Evolutionary conservation across 192 early-diverging fungal species (phyloP), one percentile per base, ranked within the genome.

Genomic region (Coemansia sp.): DNA sequence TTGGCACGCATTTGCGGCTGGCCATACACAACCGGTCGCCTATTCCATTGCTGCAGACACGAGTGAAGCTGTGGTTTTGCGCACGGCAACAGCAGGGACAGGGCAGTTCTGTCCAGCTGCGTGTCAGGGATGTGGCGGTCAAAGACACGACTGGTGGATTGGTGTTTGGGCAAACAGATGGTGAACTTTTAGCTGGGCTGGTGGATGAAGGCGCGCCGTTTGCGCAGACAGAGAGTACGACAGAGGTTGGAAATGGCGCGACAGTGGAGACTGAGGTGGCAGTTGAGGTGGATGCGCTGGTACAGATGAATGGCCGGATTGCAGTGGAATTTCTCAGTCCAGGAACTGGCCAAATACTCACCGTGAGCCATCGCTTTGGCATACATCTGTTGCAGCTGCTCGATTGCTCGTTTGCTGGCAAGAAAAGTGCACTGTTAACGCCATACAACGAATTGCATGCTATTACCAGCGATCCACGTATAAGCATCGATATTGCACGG

Each of bases 301-400:
- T 25, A 6, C 72, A 72, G 29, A 37, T 80, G 15, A 43, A 55
- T n/a, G 66, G 72, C n/a, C 43, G 45, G 9, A 74, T 80, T 52
- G n/a, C 65, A 3, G 53, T 75, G 49, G 65, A 65, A 35, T 80
- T 80, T 47, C 52, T 15, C 12, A 75, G 72, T 52, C 77, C 77
- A 9, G 77, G 77, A 1, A 75, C 77, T 7, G 72, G 72, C 23
- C 54, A 39, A 5, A n/a, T 52, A 23, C 60, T 80, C n/a, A 37
- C 35, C 0, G 69, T 80, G 5, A 17, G 10, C 38, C 65, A 80
- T 15, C 37, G 62, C 5, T 80, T 80, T 61, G 77, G 77, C 1
- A 58, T 80, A 41, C 72, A 65, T 1, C 11, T 71, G 25, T 19
- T 67, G 48, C 72, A 80, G 38, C 59, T 80, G 12, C 15, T 65